Conservation (phyloP, 371 early-diverging fungal species). For the Lichtheimia ramosa region DNA sequence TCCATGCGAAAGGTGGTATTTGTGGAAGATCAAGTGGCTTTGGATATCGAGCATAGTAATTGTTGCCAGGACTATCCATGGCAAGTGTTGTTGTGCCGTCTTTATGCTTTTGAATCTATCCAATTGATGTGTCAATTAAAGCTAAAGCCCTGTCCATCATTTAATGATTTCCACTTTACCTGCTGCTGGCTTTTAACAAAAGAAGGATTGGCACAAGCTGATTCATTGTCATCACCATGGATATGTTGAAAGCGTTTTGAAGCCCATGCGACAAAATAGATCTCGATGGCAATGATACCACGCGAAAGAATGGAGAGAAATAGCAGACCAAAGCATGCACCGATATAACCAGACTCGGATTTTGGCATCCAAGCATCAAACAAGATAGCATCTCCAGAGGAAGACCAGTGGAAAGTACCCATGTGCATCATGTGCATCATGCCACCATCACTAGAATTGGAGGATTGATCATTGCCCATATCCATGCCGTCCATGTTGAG, state of each 20-base stretch:
- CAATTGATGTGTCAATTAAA: too few species aligned
- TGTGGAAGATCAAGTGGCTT: constrained; percentile 27
- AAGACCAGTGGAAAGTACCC: constrained; percentile 51
- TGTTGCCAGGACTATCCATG: too few species aligned
- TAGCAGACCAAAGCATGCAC: constrained; percentile 57
- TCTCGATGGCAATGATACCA: constrained; percentile 49
- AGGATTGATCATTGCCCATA: too few species aligned
- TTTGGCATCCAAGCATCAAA: constrained; percentile 42
- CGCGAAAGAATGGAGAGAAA: constrained; percentile 51
- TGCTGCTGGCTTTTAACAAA: not conserved
- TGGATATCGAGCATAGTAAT: constrained; percentile 12
- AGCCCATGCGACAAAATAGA: constrained; percentile 47
- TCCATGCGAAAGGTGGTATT: constrained; percentile 55
- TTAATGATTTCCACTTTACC: not conserved
- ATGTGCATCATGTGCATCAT: constrained; percentile 32
- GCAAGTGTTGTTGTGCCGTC: too few species aligned
- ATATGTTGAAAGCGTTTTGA: constrained; percentile 30
- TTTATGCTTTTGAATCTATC: too few species aligned
- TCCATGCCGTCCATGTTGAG: not conserved
- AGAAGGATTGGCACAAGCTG: not conserved
- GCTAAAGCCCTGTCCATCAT: not conserved
- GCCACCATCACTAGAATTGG: constrained; percentile 2
- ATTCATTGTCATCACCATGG: constrained; percentile 4
- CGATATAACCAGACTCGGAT: constrained; percentile 56
- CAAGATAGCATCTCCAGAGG: constrained; percentile 39